phyloP scores from a whole-genome alignment of 2,329 filamentous ascomycete species.

The Emergomyces pasteurianus region DNA sequence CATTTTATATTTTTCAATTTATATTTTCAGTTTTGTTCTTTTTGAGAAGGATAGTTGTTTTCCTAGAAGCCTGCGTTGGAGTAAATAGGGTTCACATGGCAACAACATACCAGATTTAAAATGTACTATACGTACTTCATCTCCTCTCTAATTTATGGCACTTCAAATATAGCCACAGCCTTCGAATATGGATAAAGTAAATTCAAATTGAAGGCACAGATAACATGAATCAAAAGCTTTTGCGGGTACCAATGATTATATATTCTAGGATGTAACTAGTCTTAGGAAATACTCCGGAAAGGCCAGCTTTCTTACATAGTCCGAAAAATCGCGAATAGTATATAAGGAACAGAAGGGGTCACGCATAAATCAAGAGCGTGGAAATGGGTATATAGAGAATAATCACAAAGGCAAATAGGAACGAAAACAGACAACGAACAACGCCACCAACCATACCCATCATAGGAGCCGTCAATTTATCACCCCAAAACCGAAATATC shows the following conservation, averaged over 20 bases:
- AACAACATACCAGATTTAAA: too few species aligned
- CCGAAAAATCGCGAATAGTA: neutral
- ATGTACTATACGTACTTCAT: too few species aligned
- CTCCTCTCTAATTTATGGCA: too few species aligned
- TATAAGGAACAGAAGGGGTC: neutral
- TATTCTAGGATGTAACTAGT: neutral
- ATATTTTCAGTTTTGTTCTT: neutral
- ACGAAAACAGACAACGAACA: neutral
- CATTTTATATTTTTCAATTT: too few species aligned
- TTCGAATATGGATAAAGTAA: too few species aligned
- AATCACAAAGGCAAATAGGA: neutral
- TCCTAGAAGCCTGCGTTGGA: too few species aligned
- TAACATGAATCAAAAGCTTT: neutral
- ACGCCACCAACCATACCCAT: neutral
- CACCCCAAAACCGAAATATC: neutral
- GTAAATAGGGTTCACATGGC: too few species aligned
- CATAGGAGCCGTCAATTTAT: neutral
- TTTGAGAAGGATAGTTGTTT: neutral
- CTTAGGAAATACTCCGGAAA: neutral
- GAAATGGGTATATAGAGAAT: neutral
- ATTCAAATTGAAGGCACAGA: too few species aligned
- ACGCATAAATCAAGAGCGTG: neutral
- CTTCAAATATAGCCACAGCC: too few species aligned
- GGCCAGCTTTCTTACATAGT: neutral
- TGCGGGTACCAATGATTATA: neutral